Percentiles rank a stretch among this genome's conserved stretches.
These are phyloP conservation scores for Penicillium digitatum DNA, from an alignment of 2,329 filamentous ascomycete species.

Conservation along the genomic window DNA sequence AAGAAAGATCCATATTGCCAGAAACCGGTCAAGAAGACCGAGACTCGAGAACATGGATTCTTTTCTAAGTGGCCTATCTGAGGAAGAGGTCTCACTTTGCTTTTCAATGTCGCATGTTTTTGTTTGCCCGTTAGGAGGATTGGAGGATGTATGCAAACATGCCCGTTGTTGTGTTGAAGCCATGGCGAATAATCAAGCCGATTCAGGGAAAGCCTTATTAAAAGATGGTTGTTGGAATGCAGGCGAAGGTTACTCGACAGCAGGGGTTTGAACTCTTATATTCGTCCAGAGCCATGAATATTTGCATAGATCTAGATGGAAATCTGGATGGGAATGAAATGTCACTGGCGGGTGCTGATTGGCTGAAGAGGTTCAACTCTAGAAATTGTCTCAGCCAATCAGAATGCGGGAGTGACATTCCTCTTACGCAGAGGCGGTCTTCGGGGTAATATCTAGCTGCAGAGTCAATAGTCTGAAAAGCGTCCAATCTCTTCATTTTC, in stretches of 20 bases:
- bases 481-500: not conserved
- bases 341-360: constrained; percentile 14
- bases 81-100: not conserved
- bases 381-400: constrained; percentile 1
- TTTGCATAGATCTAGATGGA: not conserved
- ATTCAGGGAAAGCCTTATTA: too few species aligned
- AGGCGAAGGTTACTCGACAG: too few species aligned
- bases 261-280: not conserved
- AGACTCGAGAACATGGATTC: constrained; percentile 48
- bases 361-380: not conserved
- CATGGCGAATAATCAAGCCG: not conserved
- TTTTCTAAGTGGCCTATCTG: constrained; percentile 4
- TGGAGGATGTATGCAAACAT: not conserved
- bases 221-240: not conserved
- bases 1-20: constrained; percentile 71
- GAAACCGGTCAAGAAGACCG: constrained; percentile 59
- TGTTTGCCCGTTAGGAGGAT: not conserved
- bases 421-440: not conserved
- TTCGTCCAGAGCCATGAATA: not conserved
- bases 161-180: not conserved
- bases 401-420: constrained; percentile 4
- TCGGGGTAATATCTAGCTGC: not conserved
- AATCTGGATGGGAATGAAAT: not conserved
- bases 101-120: constrained; percentile 5
- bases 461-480: not conserved